phyloP scores from a whole-genome alignment of 306 rosid species.

The Castanopsis chinensis region DNA sequence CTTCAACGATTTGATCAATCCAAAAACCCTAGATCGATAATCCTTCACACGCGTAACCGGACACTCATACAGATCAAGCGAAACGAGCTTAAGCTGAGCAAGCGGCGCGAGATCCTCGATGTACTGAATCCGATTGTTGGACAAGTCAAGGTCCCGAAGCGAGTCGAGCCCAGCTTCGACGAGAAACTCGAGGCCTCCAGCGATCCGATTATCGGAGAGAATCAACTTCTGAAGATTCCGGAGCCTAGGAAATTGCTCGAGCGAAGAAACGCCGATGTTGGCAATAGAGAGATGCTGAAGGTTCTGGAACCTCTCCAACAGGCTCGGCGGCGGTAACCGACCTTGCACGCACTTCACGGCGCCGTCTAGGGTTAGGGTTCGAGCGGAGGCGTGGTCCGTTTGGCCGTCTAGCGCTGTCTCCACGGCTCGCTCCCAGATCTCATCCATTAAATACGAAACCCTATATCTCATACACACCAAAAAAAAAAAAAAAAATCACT shows the following conservation, averaged over 20 bases:
- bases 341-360: conserved; percentile 91
- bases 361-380: conserved; percentile 80
- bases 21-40: conserved; percentile 97
- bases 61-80: conserved; percentile 90
- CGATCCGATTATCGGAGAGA: conserved; percentile 85
- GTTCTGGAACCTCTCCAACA: conserved; percentile 73
- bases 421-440: conserved; percentile 96
- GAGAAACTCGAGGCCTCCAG: conserved; percentile 72
- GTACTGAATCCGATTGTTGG: conserved; percentile 81
- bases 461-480: conserved; percentile 51
- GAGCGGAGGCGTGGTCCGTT: conserved; percentile 61
- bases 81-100: conserved; percentile 77
- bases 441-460: conserved; percentile 75
- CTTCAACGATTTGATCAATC: conserved; percentile 73
- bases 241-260: conserved; percentile 86
- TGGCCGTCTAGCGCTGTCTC: conserved; percentile 89
- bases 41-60: conserved; percentile 89
- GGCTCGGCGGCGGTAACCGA: conserved; percentile 75
- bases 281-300: conserved; percentile 92
- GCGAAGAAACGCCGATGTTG: conserved; percentile 79
- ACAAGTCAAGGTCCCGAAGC: conserved; percentile 77
- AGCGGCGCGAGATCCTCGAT: conserved; percentile 87
- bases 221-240: conserved; percentile 65
- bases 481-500: background rate
- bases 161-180: conserved; percentile 82